These are phyloP conservation scores for Dothideomycetes sp. DNA, from an alignment of 2,329 filamentous ascomycete species.

Conservation along the genomic window DNA sequence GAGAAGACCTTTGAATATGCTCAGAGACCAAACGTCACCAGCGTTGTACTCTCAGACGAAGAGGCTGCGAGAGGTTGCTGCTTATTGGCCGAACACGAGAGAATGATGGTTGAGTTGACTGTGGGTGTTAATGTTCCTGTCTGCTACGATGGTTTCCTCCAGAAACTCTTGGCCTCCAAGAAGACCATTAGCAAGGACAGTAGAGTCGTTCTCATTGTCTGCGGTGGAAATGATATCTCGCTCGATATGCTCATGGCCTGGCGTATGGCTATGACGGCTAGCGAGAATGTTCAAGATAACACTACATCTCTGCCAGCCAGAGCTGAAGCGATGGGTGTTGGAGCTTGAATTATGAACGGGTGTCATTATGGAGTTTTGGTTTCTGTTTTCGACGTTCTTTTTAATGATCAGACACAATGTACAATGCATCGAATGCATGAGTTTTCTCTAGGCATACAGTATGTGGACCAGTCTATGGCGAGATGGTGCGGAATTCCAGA, in stretches of 20 bases:
- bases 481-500: too few species aligned
- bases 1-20: conserved; percentile 58
- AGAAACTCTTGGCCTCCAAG: conserved; percentile 41
- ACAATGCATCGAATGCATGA: too few species aligned
- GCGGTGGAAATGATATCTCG: conserved; percentile 53
- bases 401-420: too few species aligned
- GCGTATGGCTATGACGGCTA: conserved; percentile 26
- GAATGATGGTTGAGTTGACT: conserved; percentile 71
- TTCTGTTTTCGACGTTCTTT: too few species aligned
- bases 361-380: neutral
- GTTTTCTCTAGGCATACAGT: too few species aligned
- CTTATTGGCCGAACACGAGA: conserved; percentile 70
- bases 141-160: conserved; percentile 55
- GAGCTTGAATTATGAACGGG: neutral
- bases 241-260: conserved; percentile 43
- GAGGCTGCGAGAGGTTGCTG: conserved; percentile 75
- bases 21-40: conserved; percentile 38
- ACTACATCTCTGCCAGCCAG: conserved; percentile 5
- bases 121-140: conserved; percentile 73
- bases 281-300: conserved; percentile 9
- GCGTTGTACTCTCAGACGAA: conserved; percentile 59
- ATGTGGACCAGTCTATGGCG: too few species aligned
- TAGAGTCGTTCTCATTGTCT: conserved; percentile 77
- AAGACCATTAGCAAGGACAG: conserved; percentile 55
- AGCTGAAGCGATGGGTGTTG: conserved; percentile 5